Conservation (phyloP, 2,329 filamentous ascomycete species). For the Calonectria leucothoes region DNA sequence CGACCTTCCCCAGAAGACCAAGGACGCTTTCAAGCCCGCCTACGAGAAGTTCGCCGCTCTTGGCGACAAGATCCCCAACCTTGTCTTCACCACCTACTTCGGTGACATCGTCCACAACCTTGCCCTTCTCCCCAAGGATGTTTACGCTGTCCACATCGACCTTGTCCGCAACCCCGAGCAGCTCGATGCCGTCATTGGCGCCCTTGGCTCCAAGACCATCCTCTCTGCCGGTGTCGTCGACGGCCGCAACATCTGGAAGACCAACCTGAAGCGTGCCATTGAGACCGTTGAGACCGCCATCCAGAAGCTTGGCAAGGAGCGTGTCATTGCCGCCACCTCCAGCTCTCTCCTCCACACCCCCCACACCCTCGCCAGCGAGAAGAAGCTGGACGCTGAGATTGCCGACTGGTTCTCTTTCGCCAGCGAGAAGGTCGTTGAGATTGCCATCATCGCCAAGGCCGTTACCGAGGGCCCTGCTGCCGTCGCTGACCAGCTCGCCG, state of each 20-base stretch:
- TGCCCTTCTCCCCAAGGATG: slow-evolving; percentile 82
- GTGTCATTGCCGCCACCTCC: slow-evolving; percentile 96
- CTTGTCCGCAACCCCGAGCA: slow-evolving; percentile 99
- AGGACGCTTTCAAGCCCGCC: slow-evolving; percentile 97
- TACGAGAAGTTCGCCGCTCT: slow-evolving; percentile 89
- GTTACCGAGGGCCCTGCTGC: slow-evolving; percentile 91
- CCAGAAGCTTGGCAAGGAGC: slow-evolving; percentile 96
- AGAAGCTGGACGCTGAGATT: slow-evolving; percentile 95
- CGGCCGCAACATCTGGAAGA: slow-evolving; percentile 99
- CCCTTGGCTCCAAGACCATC: slow-evolving; percentile 88
- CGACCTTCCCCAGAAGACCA: slow-evolving; percentile 88
- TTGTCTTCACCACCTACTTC: slow-evolving; percentile 97
- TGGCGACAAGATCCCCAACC: slow-evolving; percentile 84
- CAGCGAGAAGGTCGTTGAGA: slow-evolving; percentile 90
- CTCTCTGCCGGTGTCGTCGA: slow-evolving; percentile 98
- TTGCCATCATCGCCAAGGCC: slow-evolving; percentile 95
- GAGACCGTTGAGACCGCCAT: slow-evolving; percentile 90
- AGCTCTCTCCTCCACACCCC: slow-evolving; percentile 98
- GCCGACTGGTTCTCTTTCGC: slow-evolving; percentile 99
- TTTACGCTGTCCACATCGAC: slow-evolving; percentile 92
- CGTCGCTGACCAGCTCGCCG: slow-evolving; percentile 90
- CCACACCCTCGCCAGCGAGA: slow-evolving; percentile 97
- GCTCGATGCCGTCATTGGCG: slow-evolving; percentile 84
- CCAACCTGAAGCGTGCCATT: slow-evolving; percentile 96
- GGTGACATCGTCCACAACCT: slow-evolving; percentile 99